phyloP scores from a whole-genome alignment of 2,329 filamentous ascomycete species.

The Ophiocordyceps unilateralis region DNA sequence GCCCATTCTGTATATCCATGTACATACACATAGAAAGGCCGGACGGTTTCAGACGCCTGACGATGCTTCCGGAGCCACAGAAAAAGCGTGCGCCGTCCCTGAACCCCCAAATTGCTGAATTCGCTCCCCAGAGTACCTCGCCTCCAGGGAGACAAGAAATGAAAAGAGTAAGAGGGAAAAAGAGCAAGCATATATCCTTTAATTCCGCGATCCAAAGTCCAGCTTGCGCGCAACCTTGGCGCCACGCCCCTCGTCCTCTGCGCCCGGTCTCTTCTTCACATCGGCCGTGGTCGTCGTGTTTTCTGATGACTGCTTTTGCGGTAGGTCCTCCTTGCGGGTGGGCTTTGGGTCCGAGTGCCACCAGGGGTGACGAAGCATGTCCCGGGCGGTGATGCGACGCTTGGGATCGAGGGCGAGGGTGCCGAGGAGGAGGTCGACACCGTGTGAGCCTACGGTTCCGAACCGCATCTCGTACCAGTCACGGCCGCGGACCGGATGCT shows the following conservation, averaged over 20 bases:
- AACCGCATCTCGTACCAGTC: conserved; percentile 65
- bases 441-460: conserved; percentile 60
- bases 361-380: conserved; percentile 69
- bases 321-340: conserved; percentile 65
- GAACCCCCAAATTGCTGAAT: no score
- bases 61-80: no score
- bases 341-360: conserved; percentile 75
- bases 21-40: background rate
- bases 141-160: no score
- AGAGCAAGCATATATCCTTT: no score
- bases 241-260: conserved; percentile 52
- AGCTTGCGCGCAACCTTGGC: conserved; percentile 70
- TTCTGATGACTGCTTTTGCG: conserved; percentile 44
- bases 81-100: no score
- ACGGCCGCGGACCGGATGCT: conserved; percentile 43
- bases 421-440: conserved; percentile 74
- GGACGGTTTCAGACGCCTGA: no score
- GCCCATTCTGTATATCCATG: background rate
- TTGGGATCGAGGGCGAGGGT: conserved; percentile 79
- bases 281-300: conserved; percentile 66
- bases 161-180: no score
- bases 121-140: no score
- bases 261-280: conserved; percentile 54
- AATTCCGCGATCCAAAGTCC: conserved; percentile 44
- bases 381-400: conserved; percentile 59